phyloP scores from a whole-genome alignment of 2,329 filamentous ascomycete genomes.

The Pseudofabraea citricarpa region DNA sequence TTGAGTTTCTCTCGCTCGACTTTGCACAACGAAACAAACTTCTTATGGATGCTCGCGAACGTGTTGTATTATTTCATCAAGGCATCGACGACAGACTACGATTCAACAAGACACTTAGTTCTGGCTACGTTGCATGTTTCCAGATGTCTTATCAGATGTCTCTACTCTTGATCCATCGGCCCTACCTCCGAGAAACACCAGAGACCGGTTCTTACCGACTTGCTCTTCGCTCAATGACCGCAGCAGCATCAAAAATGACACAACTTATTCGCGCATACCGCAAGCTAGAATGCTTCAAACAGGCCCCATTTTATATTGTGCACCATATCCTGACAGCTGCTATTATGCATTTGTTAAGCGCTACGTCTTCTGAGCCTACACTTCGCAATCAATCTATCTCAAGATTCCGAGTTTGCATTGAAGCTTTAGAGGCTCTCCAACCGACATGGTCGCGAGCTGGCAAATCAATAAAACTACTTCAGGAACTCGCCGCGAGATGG shows the following conservation, averaged over 20 bases:
- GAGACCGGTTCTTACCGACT: conserved; percentile 2
- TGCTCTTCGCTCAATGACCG: conserved; percentile 5
- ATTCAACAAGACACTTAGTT: background rate
- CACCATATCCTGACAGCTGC: conserved; percentile 7
- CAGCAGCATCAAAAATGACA: conserved; percentile 4
- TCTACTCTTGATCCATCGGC: conserved; percentile 6
- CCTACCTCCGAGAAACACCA: conserved; percentile 4
- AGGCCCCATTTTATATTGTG: conserved; percentile 2
- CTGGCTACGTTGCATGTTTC: background rate
- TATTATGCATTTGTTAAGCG: conserved; percentile 7
- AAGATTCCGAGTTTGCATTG: conserved; percentile 1
- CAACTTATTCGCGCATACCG: background rate
- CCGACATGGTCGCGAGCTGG: background rate
- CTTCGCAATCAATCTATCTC: background rate
- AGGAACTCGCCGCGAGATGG: conserved; percentile 3
- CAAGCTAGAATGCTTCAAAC: background rate
- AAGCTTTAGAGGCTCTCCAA: conserved; percentile 2
- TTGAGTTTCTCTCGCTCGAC: background rate
- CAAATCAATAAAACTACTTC: conserved; percentile 1
- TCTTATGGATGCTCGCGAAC: background rate
- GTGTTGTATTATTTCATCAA: background rate
- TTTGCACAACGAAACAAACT: background rate
- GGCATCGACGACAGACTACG: background rate
- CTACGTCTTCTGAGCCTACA: background rate
- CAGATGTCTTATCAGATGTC: conserved; percentile 12